Base-by-base conservation (phyloP, 805 yeast species). In the Cyberlindnera suaveolens region DNA sequence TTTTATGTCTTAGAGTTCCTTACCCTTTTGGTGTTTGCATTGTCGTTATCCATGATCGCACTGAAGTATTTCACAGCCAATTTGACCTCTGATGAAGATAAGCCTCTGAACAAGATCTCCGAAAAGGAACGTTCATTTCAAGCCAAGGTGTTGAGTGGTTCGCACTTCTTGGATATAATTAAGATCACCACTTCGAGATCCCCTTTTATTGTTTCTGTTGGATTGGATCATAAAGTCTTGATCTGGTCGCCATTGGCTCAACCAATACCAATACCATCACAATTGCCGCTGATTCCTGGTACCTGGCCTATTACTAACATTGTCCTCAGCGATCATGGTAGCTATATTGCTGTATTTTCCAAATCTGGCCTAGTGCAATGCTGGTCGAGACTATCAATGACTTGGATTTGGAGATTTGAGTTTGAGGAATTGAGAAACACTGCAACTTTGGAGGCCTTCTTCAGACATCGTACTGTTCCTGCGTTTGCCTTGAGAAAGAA, bases 231-330 rank as follows among this genome's bases (percentile, higher is more conserved):
- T 51, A 75, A 72, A 46, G 71, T 86, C 4, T 60, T 78, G 29
- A 76, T 85, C 10, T 86, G 95, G 95, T 81, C 85, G 0, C 89
- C 89, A 4, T 57, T 80, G 42, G 61, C 68, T 1, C 61, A 57
- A 17, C 85, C 70, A 34, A 59, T 64, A 39, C 81, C 72, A 40
- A 47, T 54, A 19, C 80, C 78, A 7, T 66, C 72, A 1, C 68
- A 64, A 37, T 54, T 72, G 23, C 74, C 74, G 17, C 56, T 65
- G 6, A 56, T 65, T 9, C 58, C 67, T 3, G 70, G 72, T 33
- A 66, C 75, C 38, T 75, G 86, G 80, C 90, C 89, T 1, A 69
- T 84, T 0, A 72, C 78, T 11, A 74, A 75, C 45, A 68, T 77
- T 17, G 74, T 71, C 16, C 42, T 80, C 56, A 74, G 85, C 39